Evolutionary conservation across 805 yeast genomes (phyloP), one percentile per base, ranked within the genome.

Genomic region (Pichia phayaonensis): DNA sequence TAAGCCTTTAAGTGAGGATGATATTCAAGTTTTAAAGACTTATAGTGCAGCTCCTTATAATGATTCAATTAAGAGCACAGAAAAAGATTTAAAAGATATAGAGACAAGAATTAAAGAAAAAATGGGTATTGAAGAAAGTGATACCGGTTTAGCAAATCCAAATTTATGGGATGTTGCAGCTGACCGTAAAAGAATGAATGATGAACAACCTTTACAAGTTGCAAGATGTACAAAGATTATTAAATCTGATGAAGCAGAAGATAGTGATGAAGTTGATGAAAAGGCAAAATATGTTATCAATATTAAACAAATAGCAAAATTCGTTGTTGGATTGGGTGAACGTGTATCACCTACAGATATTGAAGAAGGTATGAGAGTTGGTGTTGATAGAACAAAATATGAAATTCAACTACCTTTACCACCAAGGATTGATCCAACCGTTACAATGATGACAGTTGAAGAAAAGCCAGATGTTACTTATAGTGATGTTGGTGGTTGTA

Each of bases 391-490:
- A 69, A 90, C 87, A 62, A 92, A 92, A 70, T 94, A 94, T 71
- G 96, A 90, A 68, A 95, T 94, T 64, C 96, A 92, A 75, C 76
- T 94, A 62, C 99, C 99, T 29, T 76, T 94, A 57, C 99, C 99
- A 12, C 99, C 99, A 50, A 77, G 95, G 64, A 94, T 94, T 65
- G 99, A 94, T 68, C 98, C 99, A 15, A 80, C 90, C 40, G 99
- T 94, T 49, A 94, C 99, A 8, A 94, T 94, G 99, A 94, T 94
- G 99, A 92, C 98, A 2, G 99, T 94, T 45, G 99, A 94, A 70
- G 99, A 94, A 71, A 94, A 94, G 69, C 99, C 99, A 15, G 99
- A 94, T 70, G 98, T 94, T 39, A 94, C 99, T 1, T 94, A 94
- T 69, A 87, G 95, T 54, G 99, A 94, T 67, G 90, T 94, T 56